Base-by-base conservation (phyloP, 2,329 filamentous ascomycete species). In the Ciborinia camelliae region DNA sequence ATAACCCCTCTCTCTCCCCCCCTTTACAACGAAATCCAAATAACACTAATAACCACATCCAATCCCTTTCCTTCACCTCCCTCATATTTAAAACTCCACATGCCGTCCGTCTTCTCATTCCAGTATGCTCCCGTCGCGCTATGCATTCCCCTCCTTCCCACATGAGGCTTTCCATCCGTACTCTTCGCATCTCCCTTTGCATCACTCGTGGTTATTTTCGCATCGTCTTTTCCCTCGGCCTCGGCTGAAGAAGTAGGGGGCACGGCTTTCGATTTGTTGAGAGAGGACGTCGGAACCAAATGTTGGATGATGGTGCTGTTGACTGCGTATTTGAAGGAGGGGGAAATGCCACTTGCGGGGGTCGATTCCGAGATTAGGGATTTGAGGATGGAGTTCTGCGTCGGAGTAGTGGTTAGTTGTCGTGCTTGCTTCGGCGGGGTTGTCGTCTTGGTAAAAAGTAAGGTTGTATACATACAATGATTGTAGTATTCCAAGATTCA, bases 271-370 rank as follows among this genome's bases (percentile, higher is more conserved):
- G 85, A 76, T 78, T 86, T 86, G 79, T 86, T 88, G 59, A 87
- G 80, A 64, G 85, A 80, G 37, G 86, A 84, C 15, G 86, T 88
- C 63, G 89, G 85, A 26, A 89, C 86, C 41, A 94, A 82, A 81
- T 98, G 94, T 81, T 99, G 94, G 72, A 98, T 96, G 75, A 98
- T 97, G 70, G 94, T 98, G 82, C 91, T 96, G 84, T 97, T 98
- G 80, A 96, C 92, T 72, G 92, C 91, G 80, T 94, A 98, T 79
- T 98, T 98, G 86, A 88, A 97, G 20, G 81, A 78, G 6, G 90
- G 89, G 32, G 85, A 80, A 35, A 81, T 78, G 67, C 81, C 80
- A 20, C 10, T 50, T 67, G 82, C 79, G 23, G 85, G 82, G 23
- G 84, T 86, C 59, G 89, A 87, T 76, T 93, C 90, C 70, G 88